Base-by-base conservation (phyloP, 2,329 filamentous ascomycete species). In the Nemania sp. region DNA sequence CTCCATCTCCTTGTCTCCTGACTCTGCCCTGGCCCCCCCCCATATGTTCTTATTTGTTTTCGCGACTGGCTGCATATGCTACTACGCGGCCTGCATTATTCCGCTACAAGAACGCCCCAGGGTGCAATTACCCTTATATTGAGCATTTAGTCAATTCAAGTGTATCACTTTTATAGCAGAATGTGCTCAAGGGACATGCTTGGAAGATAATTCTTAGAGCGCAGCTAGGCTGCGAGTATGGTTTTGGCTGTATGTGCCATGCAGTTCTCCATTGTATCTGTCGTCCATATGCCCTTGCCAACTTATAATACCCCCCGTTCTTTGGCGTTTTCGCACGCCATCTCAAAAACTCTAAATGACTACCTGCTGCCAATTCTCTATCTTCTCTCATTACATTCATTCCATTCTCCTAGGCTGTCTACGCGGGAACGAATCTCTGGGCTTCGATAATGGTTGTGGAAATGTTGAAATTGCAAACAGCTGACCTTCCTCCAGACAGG, bases 401-500 rank as follows among this genome's bases (percentile, higher is more conserved):
- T 22, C 43, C n/a, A 19, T 30, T 45, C 17, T 22, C 22, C 8
- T 45, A 12, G 2, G 39, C 30, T 14, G 31, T 22, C 24, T 47
- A 12, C 37, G 34, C 9, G 24, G 12, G 33, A 30, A 9, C 26
- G 26, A 42, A 7, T 17, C 23, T 15, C 43, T 37, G 54, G 47
- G 14, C 37, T 49, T 34, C 22, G 28, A 51, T 22, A 30, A 65
- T 68, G 64, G 54, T 60, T 26, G 44, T 64, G 63, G 70, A 64
- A 54, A 73, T 74, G 71, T 68, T 75, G 57, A 66, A 68, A 41
- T 60, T 76, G 49, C 70, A 75, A 57, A 71, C 68, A 41, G 68
- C 77, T 78, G 64, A 80, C 68, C 57, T 73, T 19, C 54, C 66
- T 34, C 52, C 68, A 46, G 73, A 77, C 61, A 77, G 72, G 55